Evolutionary conservation across 257 asterid genomes (phyloP).

Genomic region (Catharanthus roseus): DNA sequence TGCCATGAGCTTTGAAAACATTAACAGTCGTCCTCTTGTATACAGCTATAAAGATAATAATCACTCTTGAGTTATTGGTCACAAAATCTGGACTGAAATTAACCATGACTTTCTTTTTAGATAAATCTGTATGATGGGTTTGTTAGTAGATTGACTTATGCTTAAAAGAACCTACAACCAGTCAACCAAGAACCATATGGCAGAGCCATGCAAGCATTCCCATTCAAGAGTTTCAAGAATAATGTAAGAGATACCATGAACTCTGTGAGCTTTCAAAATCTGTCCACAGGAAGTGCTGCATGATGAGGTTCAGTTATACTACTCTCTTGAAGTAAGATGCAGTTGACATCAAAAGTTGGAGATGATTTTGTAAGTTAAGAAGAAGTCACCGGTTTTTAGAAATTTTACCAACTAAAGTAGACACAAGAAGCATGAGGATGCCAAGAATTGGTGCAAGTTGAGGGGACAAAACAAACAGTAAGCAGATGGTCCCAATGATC

Average conservation of each 20-base stretch:
- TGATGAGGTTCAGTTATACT: background rate
- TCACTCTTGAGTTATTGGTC: slow-evolving; percentile 18
- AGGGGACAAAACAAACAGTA: slow-evolving; percentile 68
- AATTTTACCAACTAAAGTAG: slow-evolving; percentile 72
- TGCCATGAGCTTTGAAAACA: slow-evolving; percentile 90
- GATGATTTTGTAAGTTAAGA: background rate
- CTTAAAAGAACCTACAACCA: background rate
- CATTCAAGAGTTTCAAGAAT: background rate
- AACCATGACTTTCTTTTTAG: background rate
- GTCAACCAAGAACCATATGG: background rate
- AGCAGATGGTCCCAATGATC: slow-evolving; percentile 83
- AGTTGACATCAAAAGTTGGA: background rate
- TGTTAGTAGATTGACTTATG: background rate
- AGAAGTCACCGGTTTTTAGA: slow-evolving; percentile 4
- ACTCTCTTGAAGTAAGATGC: background rate
- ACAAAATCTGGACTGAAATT: background rate
- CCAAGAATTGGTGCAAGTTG: slow-evolving; percentile 95
- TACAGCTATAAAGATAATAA: slow-evolving; percentile 48
- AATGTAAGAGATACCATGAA: background rate
- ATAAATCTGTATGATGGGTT: background rate
- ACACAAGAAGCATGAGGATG: slow-evolving; percentile 73
- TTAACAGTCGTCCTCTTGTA: slow-evolving; percentile 87
- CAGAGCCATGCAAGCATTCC: background rate
- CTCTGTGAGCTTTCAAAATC: background rate
- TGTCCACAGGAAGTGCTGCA: background rate